Evolutionary conservation across 495 filamentous ascomycete genomes (phyloP).

Genomic region (Bryoglossum gracile): DNA sequence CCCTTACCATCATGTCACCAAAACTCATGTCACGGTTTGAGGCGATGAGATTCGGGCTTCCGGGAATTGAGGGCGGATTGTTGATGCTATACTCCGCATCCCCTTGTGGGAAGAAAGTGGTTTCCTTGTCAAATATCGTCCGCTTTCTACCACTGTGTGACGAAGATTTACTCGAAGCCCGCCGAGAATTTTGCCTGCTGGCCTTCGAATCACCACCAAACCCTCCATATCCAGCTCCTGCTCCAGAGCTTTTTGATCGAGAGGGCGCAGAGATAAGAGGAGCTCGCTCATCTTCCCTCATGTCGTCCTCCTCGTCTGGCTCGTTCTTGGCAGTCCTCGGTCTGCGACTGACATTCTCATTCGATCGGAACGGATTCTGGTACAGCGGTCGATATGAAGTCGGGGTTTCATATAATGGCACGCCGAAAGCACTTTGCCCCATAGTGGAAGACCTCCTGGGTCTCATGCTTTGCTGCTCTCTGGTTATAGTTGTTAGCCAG

Average conservation of each 20-base stretch:
- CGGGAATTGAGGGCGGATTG: conserved; percentile 91
- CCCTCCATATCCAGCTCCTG: conserved; percentile 10
- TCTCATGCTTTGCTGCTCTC: conserved; percentile 63
- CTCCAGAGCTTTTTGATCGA: conserved; percentile 22
- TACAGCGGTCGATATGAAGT: conserved; percentile 31
- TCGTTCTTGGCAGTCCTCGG: conserved; percentile 25
- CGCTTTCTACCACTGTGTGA: conserved; percentile 31
- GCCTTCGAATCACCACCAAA: conserved; percentile 1
- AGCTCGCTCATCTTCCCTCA: conserved; percentile 46
- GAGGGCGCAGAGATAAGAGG: conserved; percentile 43
- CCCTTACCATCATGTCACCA: conserved; percentile 70
- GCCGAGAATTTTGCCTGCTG: conserved; percentile 22
- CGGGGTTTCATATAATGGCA: conserved; percentile 24
- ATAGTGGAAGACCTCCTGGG: conserved; percentile 53
- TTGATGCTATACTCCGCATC: conserved; percentile 72
- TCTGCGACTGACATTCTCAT: conserved; percentile 19
- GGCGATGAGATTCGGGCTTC: conserved; percentile 55
- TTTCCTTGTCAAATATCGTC: conserved; percentile 23
- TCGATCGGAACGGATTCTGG: conserved; percentile 26
- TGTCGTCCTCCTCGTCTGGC: conserved; percentile 35
- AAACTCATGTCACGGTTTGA: conserved; percentile 50
- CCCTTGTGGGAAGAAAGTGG: conserved; percentile 26
- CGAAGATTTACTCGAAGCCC: conserved; percentile 31
- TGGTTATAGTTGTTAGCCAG: conserved; percentile 25
- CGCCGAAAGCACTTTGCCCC: conserved; percentile 30